Evolutionary conservation across 2,329 filamentous ascomycete genomes (phyloP).

Genomic region (Neoascochyta sp.): DNA sequence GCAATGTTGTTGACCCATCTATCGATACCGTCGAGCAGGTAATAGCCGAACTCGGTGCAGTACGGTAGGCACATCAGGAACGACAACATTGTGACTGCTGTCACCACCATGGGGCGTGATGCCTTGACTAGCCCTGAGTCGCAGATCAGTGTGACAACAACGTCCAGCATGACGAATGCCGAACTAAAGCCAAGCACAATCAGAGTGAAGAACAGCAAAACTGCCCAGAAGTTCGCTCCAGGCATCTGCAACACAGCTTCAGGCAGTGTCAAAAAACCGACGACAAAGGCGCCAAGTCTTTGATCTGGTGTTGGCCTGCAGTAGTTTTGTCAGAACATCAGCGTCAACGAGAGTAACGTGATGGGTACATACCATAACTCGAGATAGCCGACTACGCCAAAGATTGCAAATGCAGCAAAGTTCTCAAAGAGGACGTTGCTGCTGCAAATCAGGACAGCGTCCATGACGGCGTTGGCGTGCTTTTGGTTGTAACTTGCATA

Average conservation of each 20-base stretch:
- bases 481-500: constrained; percentile 57
- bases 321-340: too few species aligned
- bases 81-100: constrained; percentile 47
- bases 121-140: constrained; percentile 49
- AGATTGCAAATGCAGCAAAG: constrained; percentile 50
- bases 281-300: constrained; percentile 53
- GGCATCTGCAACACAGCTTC: constrained; percentile 57
- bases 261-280: constrained; percentile 58
- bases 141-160: constrained; percentile 52
- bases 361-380: constrained; percentile 41
- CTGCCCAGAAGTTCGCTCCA: constrained; percentile 56
- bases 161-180: constrained; percentile 58
- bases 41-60: constrained; percentile 57
- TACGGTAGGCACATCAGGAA: constrained; percentile 56
- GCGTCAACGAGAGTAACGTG: too few species aligned
- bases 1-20: constrained; percentile 55
- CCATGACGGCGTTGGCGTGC: constrained; percentile 58
- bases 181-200: constrained; percentile 58
- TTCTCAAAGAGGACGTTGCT: constrained; percentile 58
- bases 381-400: constrained; percentile 55
- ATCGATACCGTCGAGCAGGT: constrained; percentile 54
- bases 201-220: constrained; percentile 57
- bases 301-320: too few species aligned
- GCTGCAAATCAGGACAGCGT: constrained; percentile 53
- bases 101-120: constrained; percentile 50